Percentiles rank a stretch among this genome's conserved stretches.
phyloP scores from a whole-genome alignment of 139 green algal genomes.

The Spirogloea muscicola region DNA sequence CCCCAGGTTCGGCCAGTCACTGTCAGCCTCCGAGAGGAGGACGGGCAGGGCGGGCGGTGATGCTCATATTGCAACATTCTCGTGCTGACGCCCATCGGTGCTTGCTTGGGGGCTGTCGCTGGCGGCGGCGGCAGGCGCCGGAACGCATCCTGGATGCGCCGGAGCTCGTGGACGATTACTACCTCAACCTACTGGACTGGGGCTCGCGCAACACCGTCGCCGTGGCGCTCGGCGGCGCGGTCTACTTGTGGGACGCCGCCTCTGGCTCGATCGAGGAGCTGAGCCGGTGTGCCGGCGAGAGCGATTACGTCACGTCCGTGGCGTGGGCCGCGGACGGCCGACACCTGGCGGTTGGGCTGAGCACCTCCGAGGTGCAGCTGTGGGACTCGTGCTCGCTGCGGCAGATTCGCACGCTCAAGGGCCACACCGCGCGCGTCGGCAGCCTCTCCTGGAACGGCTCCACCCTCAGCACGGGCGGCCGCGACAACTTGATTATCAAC shows the following conservation, averaged over 20 bases:
- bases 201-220: constrained; percentile 75
- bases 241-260: constrained; percentile 94
- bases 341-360: constrained; percentile 78
- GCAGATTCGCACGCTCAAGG: constrained; percentile 67
- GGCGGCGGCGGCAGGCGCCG: constrained; percentile 52
- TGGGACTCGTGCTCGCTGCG: constrained; percentile 66
- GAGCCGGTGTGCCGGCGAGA: constrained; percentile 28
- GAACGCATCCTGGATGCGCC: constrained; percentile 93
- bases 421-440: constrained; percentile 83
- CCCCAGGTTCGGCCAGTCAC: too few relatives aligned
- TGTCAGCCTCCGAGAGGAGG: too few relatives aligned
- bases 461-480: constrained; percentile 71
- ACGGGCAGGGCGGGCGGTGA: too few relatives aligned
- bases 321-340: constrained; percentile 83
- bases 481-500: constrained; percentile 82
- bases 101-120: too few relatives aligned
- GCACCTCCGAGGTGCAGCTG: constrained; percentile 70
- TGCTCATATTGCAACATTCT: neutral
- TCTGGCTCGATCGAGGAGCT: constrained; percentile 81
- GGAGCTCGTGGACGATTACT: constrained; percentile 96
- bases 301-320: constrained; percentile 77
- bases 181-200: constrained; percentile 99
- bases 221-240: constrained; percentile 74
- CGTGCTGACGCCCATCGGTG: too few relatives aligned
- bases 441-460: constrained; percentile 78